These are phyloP conservation scores for Phytophthora fragariae DNA, from an alignment of 352 stramenopile genomes.

Conservation along the genomic window DNA sequence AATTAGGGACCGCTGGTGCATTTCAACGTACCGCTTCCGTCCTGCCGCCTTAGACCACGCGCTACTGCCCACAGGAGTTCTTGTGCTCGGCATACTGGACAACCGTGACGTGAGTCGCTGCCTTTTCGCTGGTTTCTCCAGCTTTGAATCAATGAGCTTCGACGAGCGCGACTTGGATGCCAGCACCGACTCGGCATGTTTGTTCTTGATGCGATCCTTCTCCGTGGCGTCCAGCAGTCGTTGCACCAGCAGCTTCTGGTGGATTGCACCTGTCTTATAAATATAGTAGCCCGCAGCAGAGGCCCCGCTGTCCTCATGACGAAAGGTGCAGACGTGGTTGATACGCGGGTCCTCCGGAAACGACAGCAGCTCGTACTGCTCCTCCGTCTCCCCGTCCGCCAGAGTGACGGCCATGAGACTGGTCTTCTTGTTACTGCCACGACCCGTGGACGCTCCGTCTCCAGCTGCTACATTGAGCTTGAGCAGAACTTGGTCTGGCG, in stretches of 20 bases:
- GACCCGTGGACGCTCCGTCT: slow-evolving; percentile 17
- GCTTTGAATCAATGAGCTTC: slow-evolving; percentile 57
- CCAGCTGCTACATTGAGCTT: slow-evolving; percentile 27
- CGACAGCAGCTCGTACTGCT: slow-evolving; percentile 80
- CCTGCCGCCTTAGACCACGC: slow-evolving; percentile 24
- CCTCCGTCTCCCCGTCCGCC: slow-evolving; percentile 30
- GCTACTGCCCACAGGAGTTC: slow-evolving; percentile 18
- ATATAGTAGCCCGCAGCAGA: slow-evolving; percentile 52
- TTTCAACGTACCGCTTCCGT: slow-evolving; percentile 32
- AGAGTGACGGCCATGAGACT: slow-evolving; percentile 61
- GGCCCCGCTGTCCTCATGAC: slow-evolving; percentile 16
- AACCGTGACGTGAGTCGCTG: slow-evolving; percentile 27
- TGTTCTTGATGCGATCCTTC: slow-evolving; percentile 86
- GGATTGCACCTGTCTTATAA: slow-evolving; percentile 64
- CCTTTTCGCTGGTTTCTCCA: slow-evolving; percentile 29
- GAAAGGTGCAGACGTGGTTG: slow-evolving; percentile 75
- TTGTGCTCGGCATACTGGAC: slow-evolving; percentile 15
- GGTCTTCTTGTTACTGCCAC: slow-evolving; percentile 44
- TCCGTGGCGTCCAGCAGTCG: slow-evolving; percentile 76
- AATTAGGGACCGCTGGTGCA: neutral
- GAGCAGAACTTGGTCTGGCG: slow-evolving; percentile 36
- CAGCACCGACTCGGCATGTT: slow-evolving; percentile 75
- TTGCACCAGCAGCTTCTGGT: slow-evolving; percentile 87
- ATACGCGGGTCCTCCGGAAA: slow-evolving; percentile 75
- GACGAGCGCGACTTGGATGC: slow-evolving; percentile 76